Evolutionary conservation across 306 rosid genomes (phyloP).

Genomic region (apple (Malus domestica)): DNA sequence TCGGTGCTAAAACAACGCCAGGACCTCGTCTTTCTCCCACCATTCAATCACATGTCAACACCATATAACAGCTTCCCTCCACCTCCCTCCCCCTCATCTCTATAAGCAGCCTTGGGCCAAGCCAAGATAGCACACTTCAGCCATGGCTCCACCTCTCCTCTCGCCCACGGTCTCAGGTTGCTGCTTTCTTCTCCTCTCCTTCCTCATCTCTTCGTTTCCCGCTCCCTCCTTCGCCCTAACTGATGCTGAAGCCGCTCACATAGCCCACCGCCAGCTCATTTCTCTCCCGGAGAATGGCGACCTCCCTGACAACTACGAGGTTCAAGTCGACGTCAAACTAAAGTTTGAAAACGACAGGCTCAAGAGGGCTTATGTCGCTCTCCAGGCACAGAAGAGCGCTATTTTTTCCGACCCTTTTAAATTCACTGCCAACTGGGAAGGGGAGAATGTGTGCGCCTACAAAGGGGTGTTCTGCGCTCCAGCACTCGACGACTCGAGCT

Average conservation of each 20-base stretch:
- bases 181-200: constrained; percentile 11
- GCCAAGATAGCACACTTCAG: constrained; percentile 2
- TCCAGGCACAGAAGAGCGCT: constrained; percentile 56
- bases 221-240: constrained; percentile 35
- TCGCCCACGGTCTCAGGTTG: constrained; percentile 19
- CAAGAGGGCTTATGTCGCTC: constrained; percentile 55
- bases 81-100: neutral
- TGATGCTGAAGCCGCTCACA: constrained; percentile 31
- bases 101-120: constrained; percentile 23
- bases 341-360: constrained; percentile 33
- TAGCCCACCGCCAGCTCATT: constrained; percentile 54
- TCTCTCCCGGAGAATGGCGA: constrained; percentile 25
- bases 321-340: neutral
- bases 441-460: constrained; percentile 63
- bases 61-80: constrained; percentile 17
- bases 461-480: constrained; percentile 54
- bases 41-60: constrained; percentile 5
- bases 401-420: constrained; percentile 63
- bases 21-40: neutral
- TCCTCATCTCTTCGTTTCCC: constrained; percentile 2
- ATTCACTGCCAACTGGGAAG: constrained; percentile 57
- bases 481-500: constrained; percentile 34
- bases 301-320: constrained; percentile 32
- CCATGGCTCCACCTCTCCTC: neutral
- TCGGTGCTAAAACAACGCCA: constrained; percentile 20